Evolutionary conservation across 1,284 basidiomycete genomes (phyloP).

Genomic region (Macrocystidia cucumis): DNA sequence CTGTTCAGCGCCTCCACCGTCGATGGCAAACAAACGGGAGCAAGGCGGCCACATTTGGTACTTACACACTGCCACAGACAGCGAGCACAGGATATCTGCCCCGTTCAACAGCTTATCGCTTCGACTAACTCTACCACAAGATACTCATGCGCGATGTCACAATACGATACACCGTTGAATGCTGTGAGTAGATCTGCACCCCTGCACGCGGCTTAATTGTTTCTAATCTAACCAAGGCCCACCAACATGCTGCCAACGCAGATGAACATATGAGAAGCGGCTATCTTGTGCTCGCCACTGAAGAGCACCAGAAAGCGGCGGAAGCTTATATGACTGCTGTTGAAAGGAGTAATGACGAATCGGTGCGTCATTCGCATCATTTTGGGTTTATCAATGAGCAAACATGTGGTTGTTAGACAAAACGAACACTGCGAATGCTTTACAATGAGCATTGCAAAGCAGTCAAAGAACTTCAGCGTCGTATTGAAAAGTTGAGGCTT

Average conservation of each 20-base stretch:
- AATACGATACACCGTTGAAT: constrained; percentile 27
- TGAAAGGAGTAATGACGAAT: constrained; percentile 62
- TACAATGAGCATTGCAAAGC: constrained; percentile 65
- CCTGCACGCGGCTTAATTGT: constrained; percentile 1
- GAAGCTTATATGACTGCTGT: constrained; percentile 64
- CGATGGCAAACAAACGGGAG: too few species aligned
- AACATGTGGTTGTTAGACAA: constrained; percentile 39
- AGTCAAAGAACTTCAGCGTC: constrained; percentile 60
- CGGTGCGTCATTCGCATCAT: constrained; percentile 34
- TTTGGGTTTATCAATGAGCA: constrained; percentile 5
- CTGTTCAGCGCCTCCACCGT: too few species aligned
- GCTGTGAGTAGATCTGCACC: constrained; percentile 23
- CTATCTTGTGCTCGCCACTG: constrained; percentile 58
- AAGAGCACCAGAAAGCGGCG: constrained; percentile 56
- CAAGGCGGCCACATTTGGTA: neutral
- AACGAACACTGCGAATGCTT: constrained; percentile 65
- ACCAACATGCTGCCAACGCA: constrained; percentile 73
- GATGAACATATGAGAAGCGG: constrained; percentile 61
- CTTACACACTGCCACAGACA: neutral
- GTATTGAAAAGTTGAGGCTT: constrained; percentile 57
- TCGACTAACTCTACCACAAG: neutral
- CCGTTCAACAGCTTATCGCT: neutral
- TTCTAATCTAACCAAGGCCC: constrained; percentile 40
- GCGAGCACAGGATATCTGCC: neutral
- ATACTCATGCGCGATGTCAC: constrained; percentile 9